Evolutionary conservation across 192 early-diverging fungal species (phyloP), one percentile per base, ranked within the genome.

Genomic region (Coemansia umbellata): DNA sequence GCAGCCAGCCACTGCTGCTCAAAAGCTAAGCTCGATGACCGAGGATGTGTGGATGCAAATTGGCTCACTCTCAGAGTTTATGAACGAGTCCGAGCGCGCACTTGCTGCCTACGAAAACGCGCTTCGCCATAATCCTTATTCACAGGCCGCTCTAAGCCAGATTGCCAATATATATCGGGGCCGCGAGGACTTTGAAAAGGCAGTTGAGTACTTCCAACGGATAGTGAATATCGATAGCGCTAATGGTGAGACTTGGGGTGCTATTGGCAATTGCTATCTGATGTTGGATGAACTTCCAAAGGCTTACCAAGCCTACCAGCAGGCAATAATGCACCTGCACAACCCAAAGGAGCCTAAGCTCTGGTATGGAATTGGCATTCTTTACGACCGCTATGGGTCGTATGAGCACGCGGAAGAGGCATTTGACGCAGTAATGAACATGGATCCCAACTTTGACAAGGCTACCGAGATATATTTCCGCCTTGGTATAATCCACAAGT

Each of bases 331-430:
- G 67, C 87, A 91, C 62, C 74, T 95, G 14, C 86, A 88, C 0
- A 90, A 96, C 64, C 87, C 91, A 36, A 93, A 91, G 87, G 97
- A 97, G 59, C 93, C 95, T 5, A 94, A 95, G 65, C 84, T 99
- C 23, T 99, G 97, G 97, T 99, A 97, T 57, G 95, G 95, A 8
- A 97, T 97, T 40, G 97, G 94, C 26, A 97, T 95, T 52, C 76
- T 97, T 6, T 97, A 99, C 58, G 95, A 97, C 62, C 86, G 93
- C 23, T 99, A 95, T 58, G 94, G 93, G 14, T 97, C 94, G 3
- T 88, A 90, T 36, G 94, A 99, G 48, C 89, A 94, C 63, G 97
- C 97, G 6, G 94, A 97, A 55, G 94, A 97, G 60, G 94, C 94
- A 0, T 97, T 97, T 54, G 77, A 89, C 1, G 90, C 92, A 1